These are phyloP conservation scores for Ceratobasidium sp. DNA, from an alignment of 1,284 basidiomycete genomes.

Conservation along the genomic window DNA sequence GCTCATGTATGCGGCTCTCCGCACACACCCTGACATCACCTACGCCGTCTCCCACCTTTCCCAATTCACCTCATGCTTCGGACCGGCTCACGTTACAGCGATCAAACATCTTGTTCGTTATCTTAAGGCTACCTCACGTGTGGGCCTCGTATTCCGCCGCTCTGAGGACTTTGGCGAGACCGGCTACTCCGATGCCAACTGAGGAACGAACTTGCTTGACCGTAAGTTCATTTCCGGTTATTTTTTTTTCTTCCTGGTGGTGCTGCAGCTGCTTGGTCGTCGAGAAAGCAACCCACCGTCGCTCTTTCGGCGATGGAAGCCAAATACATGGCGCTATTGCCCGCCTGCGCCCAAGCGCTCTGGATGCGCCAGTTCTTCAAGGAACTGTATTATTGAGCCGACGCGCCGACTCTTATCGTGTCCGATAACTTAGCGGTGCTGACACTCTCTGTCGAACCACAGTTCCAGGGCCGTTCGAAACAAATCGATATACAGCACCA, in stretches of 20 bases:
- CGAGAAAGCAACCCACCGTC: constrained; percentile 53
- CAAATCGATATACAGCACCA: constrained; percentile 56
- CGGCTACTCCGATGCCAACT: constrained; percentile 42
- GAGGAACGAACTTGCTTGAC: constrained; percentile 33
- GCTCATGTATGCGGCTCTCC: constrained; percentile 47
- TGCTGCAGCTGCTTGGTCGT: constrained; percentile 53
- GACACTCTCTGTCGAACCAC: constrained; percentile 50
- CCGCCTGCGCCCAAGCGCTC: constrained; percentile 53
- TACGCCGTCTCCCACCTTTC: constrained; percentile 28
- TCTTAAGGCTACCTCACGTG: constrained; percentile 49
- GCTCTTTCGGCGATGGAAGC: constrained; percentile 56
- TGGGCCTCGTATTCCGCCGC: not conserved
- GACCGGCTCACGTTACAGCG: constrained; percentile 48
- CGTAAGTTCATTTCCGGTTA: constrained; percentile 54
- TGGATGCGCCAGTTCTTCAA: constrained; percentile 53
- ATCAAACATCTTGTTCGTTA: constrained; percentile 52
- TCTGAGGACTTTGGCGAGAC: not conserved
- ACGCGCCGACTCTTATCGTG: constrained; percentile 47
- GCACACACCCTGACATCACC: constrained; percentile 44
- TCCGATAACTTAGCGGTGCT: constrained; percentile 55
- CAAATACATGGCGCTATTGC: constrained; percentile 56
- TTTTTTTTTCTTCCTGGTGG: constrained; percentile 51
- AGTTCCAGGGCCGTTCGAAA: constrained; percentile 52
- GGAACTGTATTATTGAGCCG: constrained; percentile 50
- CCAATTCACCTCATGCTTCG: constrained; percentile 22